Base-by-base conservation (phyloP, 2,329 filamentous ascomycete genomes). In the Diaporthe citrichinensis region DNA sequence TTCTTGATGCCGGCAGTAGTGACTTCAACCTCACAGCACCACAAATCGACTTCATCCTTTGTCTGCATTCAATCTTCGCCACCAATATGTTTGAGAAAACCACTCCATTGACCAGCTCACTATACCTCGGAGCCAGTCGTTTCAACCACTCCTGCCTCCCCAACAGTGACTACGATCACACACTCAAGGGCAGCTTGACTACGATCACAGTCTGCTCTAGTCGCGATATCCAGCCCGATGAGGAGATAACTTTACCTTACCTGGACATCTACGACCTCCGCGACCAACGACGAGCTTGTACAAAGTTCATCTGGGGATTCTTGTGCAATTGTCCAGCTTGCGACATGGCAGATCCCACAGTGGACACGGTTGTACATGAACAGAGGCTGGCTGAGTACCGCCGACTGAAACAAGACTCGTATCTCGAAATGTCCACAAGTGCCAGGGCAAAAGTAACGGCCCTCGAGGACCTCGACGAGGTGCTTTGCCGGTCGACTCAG, bases 141-240 rank as follows among this genome's bases (percentile, higher is more conserved):
- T 10, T 49, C 61, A 65, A 65, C 36, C 61, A 65, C 41, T 65
- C 61, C 2, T 65, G 61, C 3, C 0, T 65, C 3, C 61, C 61
- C 41, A 65, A 65, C 10, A 46, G 61, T 17, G 61, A 31, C 9
- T 28, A 31, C 20, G n/a, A 17, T 15, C 36, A 65, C 25, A n/a
- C 3, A 3, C 7, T 15, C 0, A 25, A 62, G n/a, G 25, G 3
- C 1, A 17, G 17, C 10, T 25, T 2, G 2, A 6, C 8, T 25
- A n/a, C 2, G 0, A 46, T 65, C 9, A 34, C 61, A 9, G 23
- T 65, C 4, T 25, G 25, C 17, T 4, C 41, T 8, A 46, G 25
- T 34, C 61, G 41, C 4, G 61, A 65, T 6, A 65, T 65, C 25
- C 39, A 46, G 25, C 41, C 39, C 0, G 25, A n/a, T 6, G 61